Conservation (phyloP, 2,329 filamentous ascomycete species). For the Monilinia fructigena region DNA sequence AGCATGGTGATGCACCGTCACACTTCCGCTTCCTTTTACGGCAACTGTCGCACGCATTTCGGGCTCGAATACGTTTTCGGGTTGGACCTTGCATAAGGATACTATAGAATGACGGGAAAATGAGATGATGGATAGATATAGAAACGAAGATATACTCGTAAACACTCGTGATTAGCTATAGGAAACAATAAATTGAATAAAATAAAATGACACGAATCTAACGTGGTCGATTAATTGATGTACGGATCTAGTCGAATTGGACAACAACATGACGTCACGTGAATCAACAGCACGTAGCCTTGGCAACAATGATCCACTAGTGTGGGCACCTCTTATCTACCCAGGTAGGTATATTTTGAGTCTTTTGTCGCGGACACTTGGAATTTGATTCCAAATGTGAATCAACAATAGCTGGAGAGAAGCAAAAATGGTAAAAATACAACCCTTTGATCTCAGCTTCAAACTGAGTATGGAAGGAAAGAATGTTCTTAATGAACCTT, state of each 20-base stretch:
- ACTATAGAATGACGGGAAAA: not conserved
- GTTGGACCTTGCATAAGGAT: constrained; percentile 9
- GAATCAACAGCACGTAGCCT: no score
- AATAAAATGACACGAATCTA: no score
- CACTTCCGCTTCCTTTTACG: constrained; percentile 35
- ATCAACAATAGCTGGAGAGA: not conserved
- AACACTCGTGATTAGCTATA: not conserved
- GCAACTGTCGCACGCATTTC: constrained; percentile 34
- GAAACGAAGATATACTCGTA: not conserved
- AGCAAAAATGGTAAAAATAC: not conserved
- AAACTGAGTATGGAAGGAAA: constrained; percentile 17
- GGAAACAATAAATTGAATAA: not conserved
- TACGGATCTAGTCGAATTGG: no score
- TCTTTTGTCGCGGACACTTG: no score
- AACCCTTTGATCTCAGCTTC: constrained; percentile 8
- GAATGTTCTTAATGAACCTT: constrained; percentile 18
- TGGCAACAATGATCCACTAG: no score
- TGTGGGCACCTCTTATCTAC: no score
- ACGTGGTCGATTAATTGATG: no score
- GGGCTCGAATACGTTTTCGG: constrained; percentile 20
- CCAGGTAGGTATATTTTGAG: no score
- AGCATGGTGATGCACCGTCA: constrained; percentile 30
- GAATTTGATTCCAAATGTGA: no score
- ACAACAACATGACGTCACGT: no score
- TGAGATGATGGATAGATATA: not conserved